A percentile compares a stretch with the other conserved stretches of the same genome.
These are phyloP conservation scores for Amanita pseudoporphyria DNA, from an alignment of 768 basidiomycete genomes.

Conservation along the genomic window DNA sequence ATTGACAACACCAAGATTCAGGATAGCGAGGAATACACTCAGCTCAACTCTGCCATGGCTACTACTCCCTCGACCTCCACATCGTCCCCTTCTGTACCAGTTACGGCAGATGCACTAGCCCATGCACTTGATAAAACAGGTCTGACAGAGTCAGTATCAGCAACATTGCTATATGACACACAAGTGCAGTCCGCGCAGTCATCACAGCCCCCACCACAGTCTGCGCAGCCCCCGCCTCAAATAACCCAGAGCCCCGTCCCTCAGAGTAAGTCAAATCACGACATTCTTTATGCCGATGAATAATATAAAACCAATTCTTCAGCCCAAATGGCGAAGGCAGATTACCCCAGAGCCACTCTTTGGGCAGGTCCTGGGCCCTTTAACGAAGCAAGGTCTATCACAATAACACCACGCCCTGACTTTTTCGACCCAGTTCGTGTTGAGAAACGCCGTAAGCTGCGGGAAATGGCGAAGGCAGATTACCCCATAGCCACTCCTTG, in stretches of 20 bases:
- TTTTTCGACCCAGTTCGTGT: not conserved
- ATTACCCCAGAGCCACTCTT: not conserved
- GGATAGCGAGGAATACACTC: not conserved
- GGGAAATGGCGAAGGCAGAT: not conserved
- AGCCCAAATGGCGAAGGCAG: constrained; percentile 1
- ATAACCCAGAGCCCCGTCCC: constrained; percentile 1
- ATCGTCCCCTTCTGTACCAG: constrained; percentile 8
- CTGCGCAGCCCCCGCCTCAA: not conserved
- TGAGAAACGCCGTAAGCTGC: not conserved
- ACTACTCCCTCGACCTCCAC: constrained; percentile 9
- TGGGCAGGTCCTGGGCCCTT: not conserved
- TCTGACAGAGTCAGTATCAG: constrained; percentile 4
- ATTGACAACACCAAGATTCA: not conserved
- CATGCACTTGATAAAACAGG: constrained; percentile 10
- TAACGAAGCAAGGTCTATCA: not conserved
- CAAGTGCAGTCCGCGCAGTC: not conserved
- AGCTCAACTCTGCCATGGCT: constrained; percentile 9
- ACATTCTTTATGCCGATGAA: not conserved
- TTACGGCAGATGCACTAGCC: constrained; percentile 10
- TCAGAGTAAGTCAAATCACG: constrained; percentile 1
- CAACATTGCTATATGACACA: constrained; percentile 1
- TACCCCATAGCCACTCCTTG: not conserved
- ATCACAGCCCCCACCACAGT: not conserved
- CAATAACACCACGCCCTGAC: not conserved
- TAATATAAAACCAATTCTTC: constrained; percentile 1